Base-by-base conservation (phyloP, 768 basidiomycete genomes). In the Lactifluus hygrophoroides region DNA sequence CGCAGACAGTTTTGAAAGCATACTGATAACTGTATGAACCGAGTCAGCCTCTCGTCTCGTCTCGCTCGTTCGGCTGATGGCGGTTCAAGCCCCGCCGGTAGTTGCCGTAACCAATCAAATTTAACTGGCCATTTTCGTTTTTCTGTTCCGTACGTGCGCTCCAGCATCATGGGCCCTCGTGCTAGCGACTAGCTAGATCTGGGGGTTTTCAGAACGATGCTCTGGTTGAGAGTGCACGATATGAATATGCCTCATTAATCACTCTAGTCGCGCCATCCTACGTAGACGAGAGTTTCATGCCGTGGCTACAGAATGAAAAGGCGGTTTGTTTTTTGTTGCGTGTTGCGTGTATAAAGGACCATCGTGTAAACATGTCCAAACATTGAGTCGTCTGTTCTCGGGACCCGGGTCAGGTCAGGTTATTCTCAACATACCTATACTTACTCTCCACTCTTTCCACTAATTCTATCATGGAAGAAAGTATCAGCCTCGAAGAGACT, bases 401-500 rank as follows among this genome's bases (percentile, higher is more conserved):
- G 6, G 3, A 10, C n/a, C n/a, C n/a, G n/a, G n/a, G n/a, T n/a
- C n/a, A n/a, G n/a, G n/a, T n/a, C n/a, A n/a, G n/a, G n/a, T 50
- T 25, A 5, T 45, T 14, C 43, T 6, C 3, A 3, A 23, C 6
- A 13, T 43, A 6, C 19, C 21, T 8, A 23, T 14, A 42, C 51
- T 2, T 17, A 30, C 27, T 7, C 5, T 8, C 35, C 27, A 3
- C 37, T 27, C 28, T 30, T n/a, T 51, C 38, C 40, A 19, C 46
- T n/a, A 10, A 27, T 48, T 10, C 10, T 9, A 47, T 11, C 17
- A 84, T 89, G 86, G 87, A 91, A 76, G 83, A 90, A 72, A 86
- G 88, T 64, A 88, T 95, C 69, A 89, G 88, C 68, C 81, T 95
- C 68, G 92, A 94, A 68, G 92, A 94, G 77, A 94, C 93, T 37